A percentile compares a stretch with the other conserved stretches of the same genome.
These are phyloP conservation scores for Solanum tacnaense DNA, from an alignment of 257 asterid genomes.

Conservation along the genomic window DNA sequence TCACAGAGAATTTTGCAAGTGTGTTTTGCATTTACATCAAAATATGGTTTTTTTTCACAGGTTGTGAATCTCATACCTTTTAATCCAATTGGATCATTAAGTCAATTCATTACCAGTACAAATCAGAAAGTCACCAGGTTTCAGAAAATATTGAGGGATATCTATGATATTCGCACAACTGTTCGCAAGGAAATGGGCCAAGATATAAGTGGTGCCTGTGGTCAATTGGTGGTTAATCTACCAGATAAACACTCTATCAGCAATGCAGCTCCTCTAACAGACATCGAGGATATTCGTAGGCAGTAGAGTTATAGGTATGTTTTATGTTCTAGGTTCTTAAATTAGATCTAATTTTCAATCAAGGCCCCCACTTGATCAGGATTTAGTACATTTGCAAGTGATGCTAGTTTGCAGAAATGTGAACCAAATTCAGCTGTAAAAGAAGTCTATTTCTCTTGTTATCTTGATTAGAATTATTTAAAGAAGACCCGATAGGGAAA, in stretches of 20 bases:
- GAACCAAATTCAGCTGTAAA: neutral
- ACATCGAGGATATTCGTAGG: conserved; percentile 72
- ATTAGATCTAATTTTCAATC: neutral
- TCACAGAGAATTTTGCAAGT: neutral
- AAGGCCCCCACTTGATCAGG: neutral
- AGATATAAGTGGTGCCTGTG: conserved; percentile 98
- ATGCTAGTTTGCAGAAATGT: neutral
- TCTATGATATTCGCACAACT: conserved; percentile 73
- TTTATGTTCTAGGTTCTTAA: neutral
- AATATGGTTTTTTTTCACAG: conserved; percentile 24
- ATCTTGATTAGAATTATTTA: neutral
- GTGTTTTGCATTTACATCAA: neutral
- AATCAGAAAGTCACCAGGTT: conserved; percentile 54
- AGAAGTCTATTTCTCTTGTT: neutral
- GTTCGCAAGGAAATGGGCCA: conserved; percentile 97
- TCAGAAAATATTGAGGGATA: conserved; percentile 73
- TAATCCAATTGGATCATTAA: conserved; percentile 81
- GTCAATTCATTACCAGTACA: conserved; percentile 46
- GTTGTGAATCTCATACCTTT: conserved; percentile 94
- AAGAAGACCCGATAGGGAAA: neutral
- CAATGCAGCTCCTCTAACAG: conserved; percentile 39
- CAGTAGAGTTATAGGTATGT: neutral
- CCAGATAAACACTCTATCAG: conserved; percentile 27
- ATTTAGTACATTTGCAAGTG: neutral
- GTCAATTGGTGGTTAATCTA: conserved; percentile 67